These are phyloP conservation scores for Cercospora sp. DNA, from an alignment of 2,329 filamentous ascomycete genomes.

Conservation along the genomic window DNA sequence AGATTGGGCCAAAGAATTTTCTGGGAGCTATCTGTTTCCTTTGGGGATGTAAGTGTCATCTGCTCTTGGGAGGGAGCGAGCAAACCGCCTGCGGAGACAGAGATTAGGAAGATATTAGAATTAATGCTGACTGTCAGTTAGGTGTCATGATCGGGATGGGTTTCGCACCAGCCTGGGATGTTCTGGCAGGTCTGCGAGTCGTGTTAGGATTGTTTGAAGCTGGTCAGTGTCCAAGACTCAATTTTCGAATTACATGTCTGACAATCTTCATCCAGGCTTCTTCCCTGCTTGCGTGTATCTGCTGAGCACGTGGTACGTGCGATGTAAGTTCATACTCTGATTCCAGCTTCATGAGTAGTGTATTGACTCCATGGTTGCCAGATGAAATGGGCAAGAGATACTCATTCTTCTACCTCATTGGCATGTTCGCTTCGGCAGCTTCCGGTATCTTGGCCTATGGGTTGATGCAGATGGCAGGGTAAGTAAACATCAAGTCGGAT, in stretches of 20 bases:
- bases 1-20: constrained; percentile 52
- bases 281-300: constrained; percentile 32
- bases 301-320: constrained; percentile 29
- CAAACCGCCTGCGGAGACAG: background rate
- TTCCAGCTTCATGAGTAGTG: background rate
- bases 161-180: constrained; percentile 54
- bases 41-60: constrained; percentile 51
- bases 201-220: constrained; percentile 63
- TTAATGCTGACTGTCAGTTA: background rate
- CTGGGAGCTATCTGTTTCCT: constrained; percentile 42
- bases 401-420: constrained; percentile 50
- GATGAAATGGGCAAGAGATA: constrained; percentile 40
- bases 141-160: constrained; percentile 62
- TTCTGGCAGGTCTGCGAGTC: constrained; percentile 56
- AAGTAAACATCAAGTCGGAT: background rate
- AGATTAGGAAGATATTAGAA: no score
- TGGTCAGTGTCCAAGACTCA: constrained; percentile 40
- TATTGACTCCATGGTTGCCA: background rate
- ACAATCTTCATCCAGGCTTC: constrained; percentile 36
- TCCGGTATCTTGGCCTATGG: constrained; percentile 43
- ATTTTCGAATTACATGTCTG: background rate
- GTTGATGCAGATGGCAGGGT: constrained; percentile 37
- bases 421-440: constrained; percentile 47
- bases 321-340: constrained; percentile 15
- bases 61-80: background rate